Evolutionary conservation across 306 rosid species (phyloP), one percentile per base, ranked within the genome.

Genomic region (Vigna nakashimae): DNA sequence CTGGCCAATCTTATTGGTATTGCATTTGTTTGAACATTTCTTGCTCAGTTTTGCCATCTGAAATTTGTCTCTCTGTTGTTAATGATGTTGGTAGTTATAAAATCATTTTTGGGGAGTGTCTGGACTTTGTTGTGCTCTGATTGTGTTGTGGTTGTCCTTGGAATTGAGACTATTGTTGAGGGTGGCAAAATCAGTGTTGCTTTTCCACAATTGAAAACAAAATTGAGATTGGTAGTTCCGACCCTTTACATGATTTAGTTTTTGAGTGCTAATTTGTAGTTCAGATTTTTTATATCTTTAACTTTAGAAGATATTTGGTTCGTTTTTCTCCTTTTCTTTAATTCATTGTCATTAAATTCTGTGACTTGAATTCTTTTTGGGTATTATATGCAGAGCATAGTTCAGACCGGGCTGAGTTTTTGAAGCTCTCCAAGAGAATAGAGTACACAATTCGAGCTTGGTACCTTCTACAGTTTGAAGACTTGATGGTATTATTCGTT

Each of bases 381-480:
- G 71, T 52, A 56, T 38, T 69, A 26, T 70, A 34, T 75, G 84
- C 90, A 95, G 99, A 95, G 46, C 92, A 87, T 38, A 65, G 89
- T 78, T 79, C 91, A 36, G 99, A 95, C 53, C 88, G 92, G 53
- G 88, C 92, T 6, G 98, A 95, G 88, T 95, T 95, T 86, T 84
- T 92, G 79, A 95, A 92, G 87, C 93, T 95, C 59, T 88, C 94
- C 84, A 95, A 91, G 85, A 88, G 98, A 81, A 84, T 91, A 26
- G 99, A 95, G 85, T 95, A 89, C 83, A 92, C 97, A 6, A 88
- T 95, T 86, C 90, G 99, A 71, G 99, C 99, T 53, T 95, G 98
- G 99, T 95, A 91, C 80, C 96, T 92, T 71, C 90, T 95, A 51
- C 99, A 95, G 57, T 95, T 92, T 73, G 99, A 95, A 86, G 99